Evolutionary conservation across 768 basidiomycete genomes (phyloP).

Genomic region (Tremella mesenterica): DNA sequence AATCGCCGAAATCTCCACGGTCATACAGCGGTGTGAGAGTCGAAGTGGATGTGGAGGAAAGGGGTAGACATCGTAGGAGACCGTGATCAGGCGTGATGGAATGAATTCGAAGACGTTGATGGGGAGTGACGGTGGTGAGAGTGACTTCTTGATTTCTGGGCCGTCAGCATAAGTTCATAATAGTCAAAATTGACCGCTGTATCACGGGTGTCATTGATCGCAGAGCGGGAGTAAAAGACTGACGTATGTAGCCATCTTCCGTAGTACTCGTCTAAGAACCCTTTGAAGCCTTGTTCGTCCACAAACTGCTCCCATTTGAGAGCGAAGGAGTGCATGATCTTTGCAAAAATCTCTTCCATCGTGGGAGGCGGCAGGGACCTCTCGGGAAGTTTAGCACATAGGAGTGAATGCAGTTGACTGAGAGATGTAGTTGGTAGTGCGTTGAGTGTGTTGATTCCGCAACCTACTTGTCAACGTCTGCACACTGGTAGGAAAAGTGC

Average conservation of each 20-base stretch:
- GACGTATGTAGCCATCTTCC: constrained; percentile 85
- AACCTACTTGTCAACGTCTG: too few relatives aligned
- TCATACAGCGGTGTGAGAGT: constrained; percentile 34
- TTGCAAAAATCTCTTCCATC: constrained; percentile 67
- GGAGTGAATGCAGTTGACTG: constrained; percentile 54
- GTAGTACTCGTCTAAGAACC: constrained; percentile 72
- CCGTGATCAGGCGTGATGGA: constrained; percentile 85
- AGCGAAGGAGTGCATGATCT: constrained; percentile 68
- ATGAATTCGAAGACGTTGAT: constrained; percentile 61
- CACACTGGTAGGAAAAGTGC: background rate
- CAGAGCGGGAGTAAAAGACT: constrained; percentile 42
- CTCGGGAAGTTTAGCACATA: constrained; percentile 21
- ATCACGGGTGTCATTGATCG: too few relatives aligned
- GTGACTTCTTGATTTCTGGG: constrained; percentile 50
- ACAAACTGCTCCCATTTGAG: constrained; percentile 68
- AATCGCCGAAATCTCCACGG: constrained; percentile 25
- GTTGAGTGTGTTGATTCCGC: constrained; percentile 80
- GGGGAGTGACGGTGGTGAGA: constrained; percentile 66
- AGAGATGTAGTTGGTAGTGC: constrained; percentile 73
- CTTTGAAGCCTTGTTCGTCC: constrained; percentile 59
- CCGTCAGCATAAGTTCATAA: background rate
- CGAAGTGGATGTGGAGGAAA: constrained; percentile 1
- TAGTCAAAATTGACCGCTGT: too few relatives aligned
- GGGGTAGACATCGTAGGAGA: constrained; percentile 61
- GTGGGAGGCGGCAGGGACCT: constrained; percentile 46